Conservation (phyloP, 2,329 filamentous ascomycete species). For the Stagonosporopsis rhizophila region DNA sequence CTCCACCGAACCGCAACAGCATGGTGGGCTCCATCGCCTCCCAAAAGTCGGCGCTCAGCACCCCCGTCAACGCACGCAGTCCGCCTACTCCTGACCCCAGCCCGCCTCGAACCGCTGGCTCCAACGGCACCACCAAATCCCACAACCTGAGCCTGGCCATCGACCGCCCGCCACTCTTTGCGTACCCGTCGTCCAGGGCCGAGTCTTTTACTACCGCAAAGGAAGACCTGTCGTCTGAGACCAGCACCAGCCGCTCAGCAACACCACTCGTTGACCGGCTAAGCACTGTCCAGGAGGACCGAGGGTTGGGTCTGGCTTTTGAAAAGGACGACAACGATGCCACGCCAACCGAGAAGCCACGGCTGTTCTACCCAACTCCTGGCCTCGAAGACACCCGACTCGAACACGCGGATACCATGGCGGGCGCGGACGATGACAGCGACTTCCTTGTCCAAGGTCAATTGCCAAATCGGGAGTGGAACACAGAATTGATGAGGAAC, state of each 20-base stretch:
- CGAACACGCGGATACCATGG: constrained; percentile 20
- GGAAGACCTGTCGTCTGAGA: constrained; percentile 50
- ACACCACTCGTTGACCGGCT: constrained; percentile 38
- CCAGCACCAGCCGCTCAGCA: constrained; percentile 38
- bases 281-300: constrained; percentile 41
- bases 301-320: constrained; percentile 47
- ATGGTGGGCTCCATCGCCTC: constrained; percentile 48
- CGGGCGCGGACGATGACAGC: constrained; percentile 24
- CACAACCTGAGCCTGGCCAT: constrained; percentile 1
- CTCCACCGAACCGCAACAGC: constrained; percentile 50
- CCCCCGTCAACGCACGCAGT: constrained; percentile 52
- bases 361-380: constrained; percentile 18
- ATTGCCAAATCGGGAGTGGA: constrained; percentile 49
- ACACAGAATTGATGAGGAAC: constrained; percentile 52
- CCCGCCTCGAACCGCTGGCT: constrained; percentile 41
- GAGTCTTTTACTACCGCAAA: constrained; percentile 57
- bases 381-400: neutral
- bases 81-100: constrained; percentile 50
- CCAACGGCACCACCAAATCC: constrained; percentile 21
- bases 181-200: constrained; percentile 52
- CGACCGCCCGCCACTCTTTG: constrained; percentile 37
- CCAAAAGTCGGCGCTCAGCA: constrained; percentile 48
- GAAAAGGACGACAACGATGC: constrained; percentile 38
- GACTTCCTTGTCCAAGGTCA: constrained; percentile 30
- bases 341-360: constrained; percentile 41